A percentile compares a stretch with the other conserved stretches of the same genome.
Evolutionary conservation across 768 basidiomycete genomes (phyloP).

Genomic region (Baorangia bicolor): DNA sequence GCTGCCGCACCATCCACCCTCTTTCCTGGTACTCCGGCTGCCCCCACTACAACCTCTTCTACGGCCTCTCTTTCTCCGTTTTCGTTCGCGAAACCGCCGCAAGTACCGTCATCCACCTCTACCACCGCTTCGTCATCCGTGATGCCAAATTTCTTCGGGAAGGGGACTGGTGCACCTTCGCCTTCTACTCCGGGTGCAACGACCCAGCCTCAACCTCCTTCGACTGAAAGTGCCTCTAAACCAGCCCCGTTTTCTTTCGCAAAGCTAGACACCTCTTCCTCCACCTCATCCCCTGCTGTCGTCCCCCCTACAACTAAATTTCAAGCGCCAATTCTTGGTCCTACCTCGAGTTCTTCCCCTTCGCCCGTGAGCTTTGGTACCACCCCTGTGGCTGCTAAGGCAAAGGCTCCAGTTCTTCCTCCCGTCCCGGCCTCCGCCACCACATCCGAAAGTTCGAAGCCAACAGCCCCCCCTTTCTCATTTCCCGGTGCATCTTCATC

Average conservation of each 20-base stretch:
- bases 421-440: neutral
- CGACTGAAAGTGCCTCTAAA: slow-evolving; percentile 11
- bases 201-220: slow-evolving; percentile 11
- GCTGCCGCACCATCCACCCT: slow-evolving; percentile 16
- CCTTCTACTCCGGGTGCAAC: slow-evolving; percentile 3
- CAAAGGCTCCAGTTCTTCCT: neutral
- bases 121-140: slow-evolving; percentile 5
- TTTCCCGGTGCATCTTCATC: slow-evolving; percentile 17
- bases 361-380: slow-evolving; percentile 6
- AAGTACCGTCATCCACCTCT: slow-evolving; percentile 5
- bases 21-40: slow-evolving; percentile 4
- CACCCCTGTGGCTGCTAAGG: slow-evolving; percentile 8
- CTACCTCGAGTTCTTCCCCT: slow-evolving; percentile 5
- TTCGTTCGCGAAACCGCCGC: slow-evolving; percentile 18
- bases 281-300: slow-evolving; percentile 20
- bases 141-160: slow-evolving; percentile 33
- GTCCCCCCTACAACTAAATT: slow-evolving; percentile 5
- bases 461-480: slow-evolving; percentile 20
- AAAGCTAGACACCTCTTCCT: slow-evolving; percentile 22
- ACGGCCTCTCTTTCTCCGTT: slow-evolving; percentile 9
- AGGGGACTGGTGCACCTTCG: slow-evolving; percentile 21
- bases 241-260: slow-evolving; percentile 10
- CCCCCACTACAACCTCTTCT: slow-evolving; percentile 13
- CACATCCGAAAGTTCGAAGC: slow-evolving; percentile 10
- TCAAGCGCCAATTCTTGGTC: slow-evolving; percentile 20